These are phyloP conservation scores for Juglanconis juglandina DNA, from an alignment of 2,329 filamentous ascomycete species.

Conservation along the genomic window DNA sequence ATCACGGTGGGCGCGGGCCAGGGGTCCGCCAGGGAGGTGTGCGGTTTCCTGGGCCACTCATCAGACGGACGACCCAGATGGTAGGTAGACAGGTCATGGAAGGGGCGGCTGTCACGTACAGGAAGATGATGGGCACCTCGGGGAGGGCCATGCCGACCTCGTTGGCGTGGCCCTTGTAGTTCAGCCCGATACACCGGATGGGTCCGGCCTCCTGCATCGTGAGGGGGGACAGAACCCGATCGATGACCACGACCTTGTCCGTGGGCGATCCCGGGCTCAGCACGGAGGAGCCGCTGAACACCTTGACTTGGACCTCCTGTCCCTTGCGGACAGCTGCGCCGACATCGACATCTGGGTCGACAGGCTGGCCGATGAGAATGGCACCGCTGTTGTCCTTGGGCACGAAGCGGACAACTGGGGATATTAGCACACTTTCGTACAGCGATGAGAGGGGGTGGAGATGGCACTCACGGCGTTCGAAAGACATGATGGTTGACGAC, in stretches of 20 bases:
- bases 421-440: neutral
- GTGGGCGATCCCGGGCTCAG: slow-evolving; percentile 51
- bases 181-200: slow-evolving; percentile 58
- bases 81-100: too few species aligned
- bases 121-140: slow-evolving; percentile 53
- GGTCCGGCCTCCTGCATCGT: slow-evolving; percentile 48
- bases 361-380: slow-evolving; percentile 16
- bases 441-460: neutral
- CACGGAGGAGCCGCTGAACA: slow-evolving; percentile 58
- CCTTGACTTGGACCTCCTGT: slow-evolving; percentile 51
- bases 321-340: slow-evolving; percentile 54
- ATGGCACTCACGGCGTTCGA: slow-evolving; percentile 10
- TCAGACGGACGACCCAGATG: neutral
- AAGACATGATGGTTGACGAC: slow-evolving; percentile 4
- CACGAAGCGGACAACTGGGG: slow-evolving; percentile 14
- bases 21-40: slow-evolving; percentile 51
- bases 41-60: slow-evolving; percentile 42
- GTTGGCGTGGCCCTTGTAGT: slow-evolving; percentile 48
- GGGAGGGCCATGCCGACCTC: slow-evolving; percentile 53
- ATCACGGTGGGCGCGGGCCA: slow-evolving; percentile 49
- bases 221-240: slow-evolving; percentile 49
- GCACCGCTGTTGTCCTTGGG: slow-evolving; percentile 13
- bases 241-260: slow-evolving; percentile 41
- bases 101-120: slow-evolving; percentile 25
- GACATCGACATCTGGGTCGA: slow-evolving; percentile 46